Evolutionary conservation across 257 asterid genomes (phyloP), one percentile per base, ranked within the genome.

Genomic region (Euphrasia confusa): DNA sequence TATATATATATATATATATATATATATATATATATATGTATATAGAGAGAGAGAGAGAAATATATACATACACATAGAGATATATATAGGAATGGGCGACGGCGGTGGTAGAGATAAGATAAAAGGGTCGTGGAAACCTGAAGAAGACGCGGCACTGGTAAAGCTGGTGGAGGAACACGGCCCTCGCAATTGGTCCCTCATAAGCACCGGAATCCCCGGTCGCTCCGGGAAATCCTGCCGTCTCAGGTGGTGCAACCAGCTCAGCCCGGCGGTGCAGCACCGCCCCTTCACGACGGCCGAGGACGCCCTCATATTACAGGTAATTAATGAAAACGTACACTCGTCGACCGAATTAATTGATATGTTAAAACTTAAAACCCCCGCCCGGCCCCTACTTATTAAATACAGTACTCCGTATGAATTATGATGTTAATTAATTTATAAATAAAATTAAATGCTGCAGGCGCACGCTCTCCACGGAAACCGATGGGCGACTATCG

Each of bases 231-330:
- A 85, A 75, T 85, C 94, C 0, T 85, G 94, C 68, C 81, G 94
- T 0, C 39, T 85, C 35, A 82, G 94, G 61, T 85, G 94, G 94
- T 85, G 94, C 75, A 85, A 85, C n/a, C 94, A 85, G 86, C 77
- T 83, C n/a, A 75, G 90, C 30, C 90, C 90, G 2, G 69, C 52
- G 24, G 94, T 85, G 65, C 78, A 79, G 49, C 94, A 79, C 72
- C 84, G 84, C 47, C 83, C 88, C 6, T 85, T 83, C 67, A 65
- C 88, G 35, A 71, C 76, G 13, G 72, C 69, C 11, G 94, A 85
- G 71, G 90, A 85, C 63, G 80, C 73, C 7, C 40, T 70, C 0
- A 83, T 85, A 45, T 0, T 45, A 12, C 52, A 42, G 48, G 48
- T 12, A 40, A 37, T 37, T 37, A 37, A 3, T 39, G 0, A 39